These are phyloP conservation scores for Talaromyces adpressus DNA, from an alignment of 495 filamentous ascomycete species.

Conservation along the genomic window DNA sequence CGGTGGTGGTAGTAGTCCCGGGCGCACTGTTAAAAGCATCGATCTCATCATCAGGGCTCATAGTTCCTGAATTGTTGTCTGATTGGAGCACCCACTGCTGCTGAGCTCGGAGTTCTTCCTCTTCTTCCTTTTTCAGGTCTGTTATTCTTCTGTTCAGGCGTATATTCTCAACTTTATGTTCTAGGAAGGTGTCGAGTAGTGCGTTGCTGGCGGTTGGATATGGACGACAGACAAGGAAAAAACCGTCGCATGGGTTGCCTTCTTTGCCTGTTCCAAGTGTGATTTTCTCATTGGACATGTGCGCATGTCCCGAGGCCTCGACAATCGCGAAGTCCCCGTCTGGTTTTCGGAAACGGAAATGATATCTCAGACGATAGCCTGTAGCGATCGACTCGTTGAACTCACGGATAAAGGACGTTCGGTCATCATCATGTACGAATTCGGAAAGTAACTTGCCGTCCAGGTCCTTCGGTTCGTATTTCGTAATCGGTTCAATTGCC, in stretches of 20 bases:
- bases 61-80: constrained; percentile 23
- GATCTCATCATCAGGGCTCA: constrained; percentile 45
- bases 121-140: constrained; percentile 79
- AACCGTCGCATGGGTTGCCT: constrained; percentile 45
- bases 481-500: constrained; percentile 70
- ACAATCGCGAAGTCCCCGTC: constrained; percentile 73
- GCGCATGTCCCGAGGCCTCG: constrained; percentile 86
- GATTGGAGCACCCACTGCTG: constrained; percentile 35
- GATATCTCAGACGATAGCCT: constrained; percentile 71
- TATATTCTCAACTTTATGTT: constrained; percentile 97
- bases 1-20: constrained; percentile 28
- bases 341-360: constrained; percentile 78
- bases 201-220: constrained; percentile 83
- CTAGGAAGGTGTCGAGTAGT: constrained; percentile 85
- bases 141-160: constrained; percentile 75
- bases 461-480: constrained; percentile 63
- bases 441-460: constrained; percentile 67
- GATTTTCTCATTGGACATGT: constrained; percentile 62
- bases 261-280: constrained; percentile 41
- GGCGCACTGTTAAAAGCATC: neutral
- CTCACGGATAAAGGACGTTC: constrained; percentile 74
- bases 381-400: constrained; percentile 88
- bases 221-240: constrained; percentile 90
- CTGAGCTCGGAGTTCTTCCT: constrained; percentile 59
- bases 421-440: constrained; percentile 85